Conservation (phyloP, 495 filamentous ascomycete genomes). For the Lasiosphaeria ovina region DNA sequence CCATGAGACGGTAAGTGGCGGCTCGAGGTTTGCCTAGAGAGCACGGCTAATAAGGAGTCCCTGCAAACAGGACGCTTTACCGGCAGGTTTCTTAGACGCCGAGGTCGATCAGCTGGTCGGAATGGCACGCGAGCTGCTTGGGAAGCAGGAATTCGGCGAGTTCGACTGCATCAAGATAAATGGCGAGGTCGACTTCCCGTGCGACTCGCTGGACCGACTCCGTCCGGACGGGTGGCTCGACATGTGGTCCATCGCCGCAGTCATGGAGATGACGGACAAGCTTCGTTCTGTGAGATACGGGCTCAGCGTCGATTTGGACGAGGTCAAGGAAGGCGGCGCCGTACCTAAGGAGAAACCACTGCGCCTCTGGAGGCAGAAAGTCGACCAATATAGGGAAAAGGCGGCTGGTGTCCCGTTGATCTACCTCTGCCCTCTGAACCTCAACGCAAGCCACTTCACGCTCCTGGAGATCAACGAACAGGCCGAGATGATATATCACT, state of each 20-base stretch:
- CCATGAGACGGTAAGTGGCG: neutral
- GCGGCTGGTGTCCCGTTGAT: neutral
- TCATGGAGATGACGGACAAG: neutral
- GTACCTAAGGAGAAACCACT: neutral
- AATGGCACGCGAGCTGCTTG: neutral
- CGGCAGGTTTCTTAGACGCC: neutral
- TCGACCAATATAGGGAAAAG: neutral
- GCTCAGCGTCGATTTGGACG: neutral
- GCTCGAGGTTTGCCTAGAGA: neutral
- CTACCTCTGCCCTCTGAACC: neutral
- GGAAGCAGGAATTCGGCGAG: neutral
- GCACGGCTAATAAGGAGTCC: neutral
- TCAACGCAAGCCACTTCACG: neutral
- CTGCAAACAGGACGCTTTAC: neutral
- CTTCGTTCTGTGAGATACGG: neutral
- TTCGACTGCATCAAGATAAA: neutral
- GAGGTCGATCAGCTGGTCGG: neutral
- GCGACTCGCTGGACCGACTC: neutral
- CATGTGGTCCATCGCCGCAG: neutral
- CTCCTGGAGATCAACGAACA: slow-evolving; percentile 1
- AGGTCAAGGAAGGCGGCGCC: neutral
- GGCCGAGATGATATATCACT: neutral
- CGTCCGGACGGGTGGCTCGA: neutral
- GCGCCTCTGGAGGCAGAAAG: neutral
- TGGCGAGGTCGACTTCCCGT: neutral